These are phyloP conservation scores for Hericium rajendrae DNA, from an alignment of 768 basidiomycete genomes.

Conservation along the genomic window DNA sequence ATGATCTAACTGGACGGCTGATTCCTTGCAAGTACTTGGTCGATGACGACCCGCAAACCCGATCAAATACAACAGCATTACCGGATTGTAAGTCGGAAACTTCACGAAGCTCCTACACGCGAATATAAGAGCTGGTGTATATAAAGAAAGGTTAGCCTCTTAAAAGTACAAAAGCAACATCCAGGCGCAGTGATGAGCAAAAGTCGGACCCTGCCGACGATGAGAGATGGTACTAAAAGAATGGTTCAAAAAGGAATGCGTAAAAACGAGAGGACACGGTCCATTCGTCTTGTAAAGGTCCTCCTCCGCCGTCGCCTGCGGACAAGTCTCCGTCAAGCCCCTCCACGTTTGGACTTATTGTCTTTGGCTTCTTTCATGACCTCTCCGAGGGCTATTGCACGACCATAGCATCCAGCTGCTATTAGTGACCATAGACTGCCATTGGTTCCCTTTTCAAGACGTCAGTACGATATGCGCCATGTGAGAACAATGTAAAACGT, in stretches of 20 bases:
- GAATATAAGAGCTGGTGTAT: too few species aligned
- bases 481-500: slow-evolving; percentile 10
- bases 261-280: slow-evolving; percentile 3
- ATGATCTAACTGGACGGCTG: too few species aligned
- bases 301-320: slow-evolving; percentile 14
- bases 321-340: slow-evolving; percentile 32
- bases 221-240: neutral
- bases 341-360: slow-evolving; percentile 48
- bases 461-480: neutral
- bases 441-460: slow-evolving; percentile 61
- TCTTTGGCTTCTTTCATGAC: slow-evolving; percentile 54
- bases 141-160: too few species aligned
- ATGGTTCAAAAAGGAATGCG: neutral
- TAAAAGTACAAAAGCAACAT: neutral
- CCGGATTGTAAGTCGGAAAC: too few species aligned
- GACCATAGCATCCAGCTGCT: slow-evolving; percentile 55
- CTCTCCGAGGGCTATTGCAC: slow-evolving; percentile 62
- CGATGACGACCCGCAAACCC: too few species aligned
- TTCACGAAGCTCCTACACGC: too few species aligned
- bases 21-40: too few species aligned
- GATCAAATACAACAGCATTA: too few species aligned
- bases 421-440: slow-evolving; percentile 73
- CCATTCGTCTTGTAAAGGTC: slow-evolving; percentile 9
- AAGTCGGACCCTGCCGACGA: slow-evolving; percentile 5
- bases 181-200: neutral